Base-by-base conservation (phyloP, 306 rosid genomes). In the Pterocarpus macrocarpus region DNA sequence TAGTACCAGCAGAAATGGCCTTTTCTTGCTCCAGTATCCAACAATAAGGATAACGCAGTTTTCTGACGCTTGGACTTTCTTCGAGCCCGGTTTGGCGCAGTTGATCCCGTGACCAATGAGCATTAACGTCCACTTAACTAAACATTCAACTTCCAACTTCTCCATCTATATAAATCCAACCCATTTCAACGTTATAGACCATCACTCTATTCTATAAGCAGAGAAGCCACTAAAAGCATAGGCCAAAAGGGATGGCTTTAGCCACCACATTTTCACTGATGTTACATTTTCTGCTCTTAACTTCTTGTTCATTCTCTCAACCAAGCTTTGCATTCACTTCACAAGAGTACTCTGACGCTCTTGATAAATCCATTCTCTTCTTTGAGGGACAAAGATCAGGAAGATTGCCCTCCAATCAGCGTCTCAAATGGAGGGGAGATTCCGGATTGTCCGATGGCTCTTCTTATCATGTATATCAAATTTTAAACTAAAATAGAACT, bases 381-480 rank as follows among this genome's bases (percentile, higher is more conserved):
- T 94, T 90, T 32, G 94, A 92, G 82, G 97, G 97, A 1, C 97
- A 92, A 77, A 76, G 98, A 2, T 92, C 97, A 0, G 97, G 97
- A 55, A 86, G 78, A 73, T 73, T 92, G 53, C 97, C 98, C 5
- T 78, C 95, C 1, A 78, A 83, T 82, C 98, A 94, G 83, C 77
- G 78, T 11, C 89, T 64, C 64, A 81, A 83, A 0, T 94, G 97
- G 97, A 87, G 98, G 70, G 97, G 75, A 0, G 75, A 94, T 86
- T 94, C 98, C 1, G 97, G 88, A 84, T 84, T 91, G 85, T 87
- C 93, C 0, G 98, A 94, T 79, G 97, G 97, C 75, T 94, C 98
- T 66, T 86, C 97, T 14, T 80, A 88, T 72, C 92, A 91, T 85
- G 98, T 94, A 88, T n/a, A 4, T 14, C 7, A 2, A 28, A n/a